Evolutionary conservation across 2,329 filamentous ascomycete species (phyloP).

Genomic region (Pestalotiopsis sp.): DNA sequence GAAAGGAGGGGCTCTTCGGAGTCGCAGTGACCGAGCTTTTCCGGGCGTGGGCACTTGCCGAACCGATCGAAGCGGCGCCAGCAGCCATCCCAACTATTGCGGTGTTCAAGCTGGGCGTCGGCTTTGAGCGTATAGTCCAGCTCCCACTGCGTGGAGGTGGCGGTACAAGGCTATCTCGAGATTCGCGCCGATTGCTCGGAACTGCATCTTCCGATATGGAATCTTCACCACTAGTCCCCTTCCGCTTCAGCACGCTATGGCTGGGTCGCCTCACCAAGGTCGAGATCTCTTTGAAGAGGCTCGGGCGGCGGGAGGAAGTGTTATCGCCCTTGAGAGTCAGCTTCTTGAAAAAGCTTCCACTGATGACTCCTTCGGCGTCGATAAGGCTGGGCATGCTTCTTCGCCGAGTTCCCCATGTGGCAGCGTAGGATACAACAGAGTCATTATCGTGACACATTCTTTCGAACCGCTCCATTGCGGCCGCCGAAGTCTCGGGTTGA

Average conservation of each 20-base stretch:
- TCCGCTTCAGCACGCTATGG: constrained; percentile 32
- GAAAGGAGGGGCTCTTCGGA: constrained; percentile 50
- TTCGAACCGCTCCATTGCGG: constrained; percentile 54
- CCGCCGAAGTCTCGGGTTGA: constrained; percentile 53
- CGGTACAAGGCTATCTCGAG: constrained; percentile 51
- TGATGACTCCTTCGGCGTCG: constrained; percentile 60
- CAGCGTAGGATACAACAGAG: constrained; percentile 61
- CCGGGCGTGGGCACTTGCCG: constrained; percentile 47
- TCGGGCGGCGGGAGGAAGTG: constrained; percentile 43
- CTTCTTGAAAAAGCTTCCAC: constrained; percentile 64
- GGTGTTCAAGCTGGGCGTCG: constrained; percentile 58
- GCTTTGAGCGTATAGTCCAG: constrained; percentile 49
- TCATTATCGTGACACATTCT: constrained; percentile 54
- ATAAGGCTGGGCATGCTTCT: constrained; percentile 60
- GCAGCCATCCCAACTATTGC: constrained; percentile 56
- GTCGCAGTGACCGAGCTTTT: constrained; percentile 61
- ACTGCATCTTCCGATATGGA: constrained; percentile 12
- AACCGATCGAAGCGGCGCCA: constrained; percentile 55
- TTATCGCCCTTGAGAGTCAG: constrained; percentile 50
- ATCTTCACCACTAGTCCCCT: constrained; percentile 17
- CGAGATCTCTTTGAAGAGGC: constrained; percentile 53
- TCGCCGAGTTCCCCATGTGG: constrained; percentile 70
- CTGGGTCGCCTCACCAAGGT: constrained; percentile 53
- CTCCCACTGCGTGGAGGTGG: constrained; percentile 48
- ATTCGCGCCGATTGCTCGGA: constrained; percentile 34